phyloP scores from a whole-genome alignment of 1,284 basidiomycete genomes.

The Athelia psychrophila region DNA sequence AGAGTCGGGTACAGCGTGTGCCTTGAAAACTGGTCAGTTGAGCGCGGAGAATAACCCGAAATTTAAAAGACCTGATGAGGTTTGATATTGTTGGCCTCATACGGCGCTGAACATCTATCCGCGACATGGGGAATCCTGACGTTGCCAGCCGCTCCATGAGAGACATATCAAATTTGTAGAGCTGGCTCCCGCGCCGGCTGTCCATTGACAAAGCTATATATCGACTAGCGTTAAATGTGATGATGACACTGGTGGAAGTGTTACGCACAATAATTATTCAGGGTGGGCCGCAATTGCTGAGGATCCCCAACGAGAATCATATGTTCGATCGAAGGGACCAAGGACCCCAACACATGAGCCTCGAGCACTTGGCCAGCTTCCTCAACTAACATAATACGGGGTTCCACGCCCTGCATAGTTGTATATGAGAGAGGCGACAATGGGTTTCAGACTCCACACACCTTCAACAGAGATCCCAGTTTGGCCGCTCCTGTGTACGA shows the following conservation, averaged over 20 bases:
- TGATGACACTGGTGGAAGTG: background rate
- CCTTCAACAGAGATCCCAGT: constrained; percentile 53
- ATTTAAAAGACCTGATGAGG: constrained; percentile 34
- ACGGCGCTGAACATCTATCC: constrained; percentile 56
- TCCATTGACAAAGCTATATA: constrained; percentile 51
- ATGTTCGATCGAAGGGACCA: constrained; percentile 62
- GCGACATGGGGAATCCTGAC: constrained; percentile 52
- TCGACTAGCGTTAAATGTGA: constrained; percentile 1
- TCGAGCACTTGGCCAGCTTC: constrained; percentile 81
- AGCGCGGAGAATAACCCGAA: constrained; percentile 13
- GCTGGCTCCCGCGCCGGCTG: constrained; percentile 37
- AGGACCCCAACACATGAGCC: constrained; percentile 60
- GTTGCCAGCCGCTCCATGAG: constrained; percentile 59
- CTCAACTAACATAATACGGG: constrained; percentile 58
- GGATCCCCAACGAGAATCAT: constrained; percentile 73
- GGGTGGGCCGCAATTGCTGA: constrained; percentile 62
- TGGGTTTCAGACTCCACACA: constrained; percentile 19
- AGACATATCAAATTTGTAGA: constrained; percentile 60
- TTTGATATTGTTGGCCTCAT: constrained; percentile 57
- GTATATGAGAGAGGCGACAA: constrained; percentile 3
- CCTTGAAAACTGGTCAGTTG: constrained; percentile 37
- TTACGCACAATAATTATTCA: constrained; percentile 60
- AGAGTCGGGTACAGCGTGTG: constrained; percentile 57
- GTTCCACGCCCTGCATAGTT: constrained; percentile 43
- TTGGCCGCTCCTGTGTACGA: constrained; percentile 68